These are phyloP conservation scores for Trichophyton benhamiae DNA, from an alignment of 2,329 filamentous ascomycete genomes.

Conservation along the genomic window DNA sequence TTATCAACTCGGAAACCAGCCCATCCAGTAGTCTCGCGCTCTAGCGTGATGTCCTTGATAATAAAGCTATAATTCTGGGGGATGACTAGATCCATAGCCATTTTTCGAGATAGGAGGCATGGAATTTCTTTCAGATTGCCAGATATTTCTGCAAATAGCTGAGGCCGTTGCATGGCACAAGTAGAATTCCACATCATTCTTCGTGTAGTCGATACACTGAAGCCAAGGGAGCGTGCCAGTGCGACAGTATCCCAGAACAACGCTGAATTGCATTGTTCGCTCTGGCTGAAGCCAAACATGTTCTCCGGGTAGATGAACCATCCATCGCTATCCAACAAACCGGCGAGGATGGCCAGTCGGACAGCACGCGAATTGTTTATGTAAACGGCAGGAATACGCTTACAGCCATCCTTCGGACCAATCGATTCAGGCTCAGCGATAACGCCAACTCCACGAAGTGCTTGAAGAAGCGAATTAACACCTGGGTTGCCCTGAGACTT, in stretches of 20 bases:
- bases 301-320: constrained; percentile 11
- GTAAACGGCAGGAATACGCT: constrained; percentile 11
- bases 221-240: constrained; percentile 11
- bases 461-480: constrained; percentile 8
- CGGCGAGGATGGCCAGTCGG: constrained; percentile 11
- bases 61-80: constrained; percentile 26
- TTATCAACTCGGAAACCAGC: constrained; percentile 41
- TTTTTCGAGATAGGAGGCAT: constrained; percentile 14
- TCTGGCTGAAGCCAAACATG: constrained; percentile 11
- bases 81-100: constrained; percentile 11
- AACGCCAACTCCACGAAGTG: constrained; percentile 3
- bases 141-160: constrained; percentile 12
- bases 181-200: constrained; percentile 1
- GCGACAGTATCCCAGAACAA: constrained; percentile 14
- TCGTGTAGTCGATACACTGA: constrained; percentile 9
- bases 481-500: constrained; percentile 2
- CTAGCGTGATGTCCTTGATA: constrained; percentile 34
- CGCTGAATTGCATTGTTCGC: constrained; percentile 7
- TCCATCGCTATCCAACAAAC: constrained; percentile 10
- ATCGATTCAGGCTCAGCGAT: neutral
- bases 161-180: constrained; percentile 5
- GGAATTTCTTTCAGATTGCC: constrained; percentile 16
- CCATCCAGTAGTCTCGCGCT: constrained; percentile 35
- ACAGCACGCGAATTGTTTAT: constrained; percentile 13
- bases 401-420: neutral